These are phyloP conservation scores for Picochlorum costavermella DNA, from an alignment of 139 green algal genomes.

Conservation along the genomic window DNA sequence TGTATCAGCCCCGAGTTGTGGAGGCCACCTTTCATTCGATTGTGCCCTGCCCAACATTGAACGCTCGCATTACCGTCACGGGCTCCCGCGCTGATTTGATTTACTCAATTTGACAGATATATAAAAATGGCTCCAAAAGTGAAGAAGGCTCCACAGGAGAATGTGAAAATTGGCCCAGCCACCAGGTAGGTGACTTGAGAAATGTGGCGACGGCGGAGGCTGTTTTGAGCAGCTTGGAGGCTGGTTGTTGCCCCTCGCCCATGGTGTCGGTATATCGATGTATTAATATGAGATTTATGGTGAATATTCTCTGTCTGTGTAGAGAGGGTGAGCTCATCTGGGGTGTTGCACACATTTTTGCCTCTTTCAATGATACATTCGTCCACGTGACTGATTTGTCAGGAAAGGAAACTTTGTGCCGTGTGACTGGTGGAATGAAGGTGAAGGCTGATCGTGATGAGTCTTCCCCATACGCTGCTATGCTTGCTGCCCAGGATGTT, in stretches of 20 bases:
- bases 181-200: conserved; percentile 7
- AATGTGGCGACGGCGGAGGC: background rate
- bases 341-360: conserved; percentile 98
- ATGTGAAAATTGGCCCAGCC: conserved; percentile 7
- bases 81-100: background rate
- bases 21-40: background rate
- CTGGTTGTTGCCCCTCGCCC: too few species aligned
- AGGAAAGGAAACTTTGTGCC: conserved; percentile 92
- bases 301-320: background rate
- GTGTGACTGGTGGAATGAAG: conserved; percentile 99
- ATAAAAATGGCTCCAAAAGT: conserved; percentile 8
- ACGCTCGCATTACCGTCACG: conserved; percentile 4
- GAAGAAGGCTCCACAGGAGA: conserved; percentile 12
- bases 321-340: conserved; percentile 96
- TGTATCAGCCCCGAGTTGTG: conserved; percentile 2
- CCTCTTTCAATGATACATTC: conserved; percentile 99
- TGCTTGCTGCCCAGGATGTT: conserved; percentile 99
- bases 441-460: conserved; percentile 99
- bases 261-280: too few species aligned
- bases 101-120: conserved; percentile 3
- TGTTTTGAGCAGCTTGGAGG: background rate
- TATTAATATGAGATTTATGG: too few species aligned
- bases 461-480: conserved; percentile 97
- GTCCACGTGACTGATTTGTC: conserved; percentile 99
- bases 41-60: conserved; percentile 7